A percentile compares a stretch with the other conserved stretches of the same genome.
phyloP scores from a whole-genome alignment of 2,329 filamentous ascomycete genomes.

The Fusarium transvaalense region DNA sequence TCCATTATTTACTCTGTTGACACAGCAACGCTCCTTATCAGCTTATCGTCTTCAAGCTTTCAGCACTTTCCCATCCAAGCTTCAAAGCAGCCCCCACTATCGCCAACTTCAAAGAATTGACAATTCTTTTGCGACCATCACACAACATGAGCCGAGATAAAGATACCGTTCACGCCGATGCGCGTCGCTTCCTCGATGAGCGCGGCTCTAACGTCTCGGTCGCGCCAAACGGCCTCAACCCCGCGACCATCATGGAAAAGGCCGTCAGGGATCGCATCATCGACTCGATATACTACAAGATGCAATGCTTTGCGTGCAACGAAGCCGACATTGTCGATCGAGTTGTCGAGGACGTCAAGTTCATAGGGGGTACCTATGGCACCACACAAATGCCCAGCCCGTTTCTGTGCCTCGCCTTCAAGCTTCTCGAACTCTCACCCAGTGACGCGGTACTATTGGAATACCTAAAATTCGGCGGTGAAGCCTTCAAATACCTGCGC shows the following conservation, averaged over 20 bases:
- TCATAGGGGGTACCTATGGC: slow-evolving; percentile 90
- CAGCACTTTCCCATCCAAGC: slow-evolving; percentile 39
- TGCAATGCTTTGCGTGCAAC: slow-evolving; percentile 97
- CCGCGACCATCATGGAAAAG: slow-evolving; percentile 95
- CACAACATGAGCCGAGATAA: slow-evolving; percentile 56
- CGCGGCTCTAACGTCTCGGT: slow-evolving; percentile 82
- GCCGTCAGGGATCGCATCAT: slow-evolving; percentile 95
- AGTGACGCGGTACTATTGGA: slow-evolving; percentile 81
- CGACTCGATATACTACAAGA: slow-evolving; percentile 97
- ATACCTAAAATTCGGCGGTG: slow-evolving; percentile 82
- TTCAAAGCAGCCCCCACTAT: slow-evolving; percentile 26
- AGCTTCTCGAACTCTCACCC: slow-evolving; percentile 89
- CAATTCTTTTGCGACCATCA: slow-evolving; percentile 10
- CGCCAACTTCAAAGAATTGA: slow-evolving; percentile 28
- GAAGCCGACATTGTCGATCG: slow-evolving; percentile 86
- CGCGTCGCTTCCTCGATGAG: slow-evolving; percentile 86
- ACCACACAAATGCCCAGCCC: slow-evolving; percentile 87
- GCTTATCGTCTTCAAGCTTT: slow-evolving; percentile 32
- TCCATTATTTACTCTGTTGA: slow-evolving; percentile 51
- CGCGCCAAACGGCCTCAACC: slow-evolving; percentile 89
- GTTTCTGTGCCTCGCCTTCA: slow-evolving; percentile 94
- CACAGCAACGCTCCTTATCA: slow-evolving; percentile 62
- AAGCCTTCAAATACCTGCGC: slow-evolving; percentile 86
- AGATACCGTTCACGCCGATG: slow-evolving; percentile 80
- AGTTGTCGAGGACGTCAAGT: slow-evolving; percentile 83